Evolutionary conservation across 2,329 filamentous ascomycete genomes (phyloP), one percentile per base, ranked within the genome.

Genomic region (Aspergillus awamori): DNA sequence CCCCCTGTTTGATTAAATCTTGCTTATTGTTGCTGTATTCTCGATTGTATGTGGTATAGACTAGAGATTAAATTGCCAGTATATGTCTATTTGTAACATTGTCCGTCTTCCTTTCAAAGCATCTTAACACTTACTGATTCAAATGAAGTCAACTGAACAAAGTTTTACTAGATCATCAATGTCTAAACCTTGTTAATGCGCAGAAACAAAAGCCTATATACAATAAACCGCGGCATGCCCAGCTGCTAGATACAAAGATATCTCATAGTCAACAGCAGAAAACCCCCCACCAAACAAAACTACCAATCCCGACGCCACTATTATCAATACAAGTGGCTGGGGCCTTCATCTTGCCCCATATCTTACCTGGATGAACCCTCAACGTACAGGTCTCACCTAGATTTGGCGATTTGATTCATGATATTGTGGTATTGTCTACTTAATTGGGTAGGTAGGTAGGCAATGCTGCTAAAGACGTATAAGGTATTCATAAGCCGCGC

Each of bases 381-480:
- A 28, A 30, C 15, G 26, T 30, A 51, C 24, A 28, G 47, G 28
- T 11, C 30, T 51, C 47, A n/a, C 47, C 20, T 51, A 33, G 47
- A 28, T n/a, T 17, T 7, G 47, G 17, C 47, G 26, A 51, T 28
- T 51, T 51, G 22, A 17, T 33, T 51, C 47, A 51, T 51, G 8
- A 51, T 7, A 30, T 30, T 51, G n/a, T 51, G 26, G 47, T 51
- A 51, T 30, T 51, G 24, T 51, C 36, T 43, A 52, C n/a, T 17
- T 52, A 53, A 33, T 15, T 53, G 39, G 52, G 30, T 26, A 55
- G 39, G 51, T 55, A 58, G 57, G 61, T 53, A 63, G 20, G 55
- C 57, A 63, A 53, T 53, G 51, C 28, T 53, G 52, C 55, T 56
- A 53, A 48, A 53, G 60, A 61, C 13, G 47, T 48, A 62, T 51